Evolutionary conservation across 495 filamentous ascomycete genomes (phyloP).

Genomic region (Rhizodiscina lignyota): DNA sequence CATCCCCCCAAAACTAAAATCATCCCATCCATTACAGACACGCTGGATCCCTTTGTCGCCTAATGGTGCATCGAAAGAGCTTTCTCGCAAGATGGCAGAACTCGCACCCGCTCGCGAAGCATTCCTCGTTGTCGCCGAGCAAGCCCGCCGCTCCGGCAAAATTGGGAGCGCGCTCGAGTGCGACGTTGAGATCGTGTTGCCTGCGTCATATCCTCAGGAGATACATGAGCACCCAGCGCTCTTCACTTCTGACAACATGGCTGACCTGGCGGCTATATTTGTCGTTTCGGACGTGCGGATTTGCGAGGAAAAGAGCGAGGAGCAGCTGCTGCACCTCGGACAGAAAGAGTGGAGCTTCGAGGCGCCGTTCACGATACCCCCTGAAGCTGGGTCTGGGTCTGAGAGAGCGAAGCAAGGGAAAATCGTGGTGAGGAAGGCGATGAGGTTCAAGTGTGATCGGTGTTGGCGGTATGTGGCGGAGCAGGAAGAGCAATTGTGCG

Average conservation of each 20-base stretch:
- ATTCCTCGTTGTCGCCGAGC: slow-evolving; percentile 56
- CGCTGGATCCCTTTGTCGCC: neutral
- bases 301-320: slow-evolving; percentile 9
- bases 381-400: no score
- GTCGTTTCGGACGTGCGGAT: slow-evolving; percentile 57
- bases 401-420: no score
- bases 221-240: slow-evolving; percentile 12
- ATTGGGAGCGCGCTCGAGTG: slow-evolving; percentile 63
- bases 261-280: slow-evolving; percentile 56
- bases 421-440: slow-evolving; percentile 6
- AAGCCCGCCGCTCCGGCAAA: slow-evolving; percentile 42
- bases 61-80: neutral
- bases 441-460: slow-evolving; percentile 1
- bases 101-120: slow-evolving; percentile 27
- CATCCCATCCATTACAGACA: slow-evolving; percentile 27
- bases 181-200: slow-evolving; percentile 31
- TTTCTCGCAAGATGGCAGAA: slow-evolving; percentile 13
- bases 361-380: no score
- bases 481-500: slow-evolving; percentile 46
- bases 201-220: slow-evolving; percentile 9
- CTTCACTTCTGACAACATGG: slow-evolving; percentile 34
- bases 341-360: no score
- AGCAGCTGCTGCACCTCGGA: no score
- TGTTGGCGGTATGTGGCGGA: slow-evolving; percentile 71
- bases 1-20: slow-evolving; percentile 44